Base-by-base conservation (phyloP, 2,329 filamentous ascomycete genomes). In the Botryosphaeria dothidea region DNA sequence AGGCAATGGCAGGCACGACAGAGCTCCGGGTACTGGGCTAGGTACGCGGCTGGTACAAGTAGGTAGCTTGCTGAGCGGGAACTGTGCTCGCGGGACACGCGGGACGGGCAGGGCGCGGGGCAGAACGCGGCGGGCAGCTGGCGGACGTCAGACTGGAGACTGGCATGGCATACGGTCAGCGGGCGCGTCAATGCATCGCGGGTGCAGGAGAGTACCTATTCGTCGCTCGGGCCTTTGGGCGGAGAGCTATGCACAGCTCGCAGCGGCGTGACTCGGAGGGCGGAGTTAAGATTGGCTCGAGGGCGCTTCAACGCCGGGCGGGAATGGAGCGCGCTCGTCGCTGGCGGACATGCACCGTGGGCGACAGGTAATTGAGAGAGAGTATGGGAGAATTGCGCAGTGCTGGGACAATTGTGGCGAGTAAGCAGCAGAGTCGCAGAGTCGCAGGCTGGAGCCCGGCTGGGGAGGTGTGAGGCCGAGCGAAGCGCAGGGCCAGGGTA, bases 261-360 rank as follows among this genome's bases (percentile, higher is more conserved):
- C 51, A 8, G 62, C 51, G n/a, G 62, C 62, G 51, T 57, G 51
- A 57, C 62, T 56, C 51, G 62, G 51, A 29, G 31, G 62, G 49
- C 62, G 62, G 60, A 63, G 60, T 63, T 63, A 63, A 64, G 49
- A 45, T 25, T 36, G 49, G 49, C 43, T 61, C 51, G 51, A n/a
- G 41, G 38, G 43, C 36, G 23, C 41, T 45, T 57, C 41, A 49
- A 57, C 36, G 38, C 43, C 49, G 51, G 36, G 19, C 19, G 38
- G 27, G 23, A n/a, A 48, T 29, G 36, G 49, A 57, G 48, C 19
- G 51, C 49, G 52, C 34, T 41, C 19, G 25, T 36, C 27, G 29
- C 19, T 25, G 38, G 19, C 25, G 27, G 23, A 13, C 29, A 36
- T n/a, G 48, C 45, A 34, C 46, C 11, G 34, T 6, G 27, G n/a